These are phyloP conservation scores for Yarrowia phangngaensis DNA, from an alignment of 805 yeast species.

Conservation along the genomic window DNA sequence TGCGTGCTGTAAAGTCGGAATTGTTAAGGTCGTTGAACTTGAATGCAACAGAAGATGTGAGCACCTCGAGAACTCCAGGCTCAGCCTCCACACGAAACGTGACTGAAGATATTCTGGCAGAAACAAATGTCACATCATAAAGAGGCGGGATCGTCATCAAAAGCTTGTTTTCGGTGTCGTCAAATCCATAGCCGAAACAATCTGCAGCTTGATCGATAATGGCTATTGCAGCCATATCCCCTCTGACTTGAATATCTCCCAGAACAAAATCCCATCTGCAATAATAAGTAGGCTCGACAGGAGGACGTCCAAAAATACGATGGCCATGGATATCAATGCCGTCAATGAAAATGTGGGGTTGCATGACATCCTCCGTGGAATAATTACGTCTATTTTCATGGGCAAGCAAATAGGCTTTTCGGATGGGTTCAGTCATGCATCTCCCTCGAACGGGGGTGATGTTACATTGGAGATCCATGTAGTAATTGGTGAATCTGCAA, in stretches of 20 bases:
- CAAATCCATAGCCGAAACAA: conserved; percentile 59
- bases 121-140: conserved; percentile 65
- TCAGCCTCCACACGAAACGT: conserved; percentile 44
- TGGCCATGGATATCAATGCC: conserved; percentile 74
- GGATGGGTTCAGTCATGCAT: conserved; percentile 28
- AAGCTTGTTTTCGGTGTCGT: conserved; percentile 73
- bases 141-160: conserved; percentile 52
- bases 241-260: conserved; percentile 55
- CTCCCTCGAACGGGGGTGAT: conserved; percentile 53
- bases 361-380: conserved; percentile 5
- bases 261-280: conserved; percentile 85
- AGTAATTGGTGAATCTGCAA: conserved; percentile 81
- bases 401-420: conserved; percentile 28
- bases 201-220: conserved; percentile 43
- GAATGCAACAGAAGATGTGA: conserved; percentile 38
- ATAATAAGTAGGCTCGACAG: conserved; percentile 77
- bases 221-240: conserved; percentile 38
- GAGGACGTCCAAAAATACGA: conserved; percentile 89
- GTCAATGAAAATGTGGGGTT: conserved; percentile 52
- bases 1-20: conserved; percentile 54
- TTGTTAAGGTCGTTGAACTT: conserved; percentile 69
- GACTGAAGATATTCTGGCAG: conserved; percentile 52
- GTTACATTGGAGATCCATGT: conserved; percentile 86
- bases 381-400: conserved; percentile 27
- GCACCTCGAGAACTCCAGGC: conserved; percentile 33